Percentiles rank a stretch among this genome's conserved stretches.
phyloP scores from a whole-genome alignment of 768 basidiomycete genomes.

The Boletellus ananiceps region DNA sequence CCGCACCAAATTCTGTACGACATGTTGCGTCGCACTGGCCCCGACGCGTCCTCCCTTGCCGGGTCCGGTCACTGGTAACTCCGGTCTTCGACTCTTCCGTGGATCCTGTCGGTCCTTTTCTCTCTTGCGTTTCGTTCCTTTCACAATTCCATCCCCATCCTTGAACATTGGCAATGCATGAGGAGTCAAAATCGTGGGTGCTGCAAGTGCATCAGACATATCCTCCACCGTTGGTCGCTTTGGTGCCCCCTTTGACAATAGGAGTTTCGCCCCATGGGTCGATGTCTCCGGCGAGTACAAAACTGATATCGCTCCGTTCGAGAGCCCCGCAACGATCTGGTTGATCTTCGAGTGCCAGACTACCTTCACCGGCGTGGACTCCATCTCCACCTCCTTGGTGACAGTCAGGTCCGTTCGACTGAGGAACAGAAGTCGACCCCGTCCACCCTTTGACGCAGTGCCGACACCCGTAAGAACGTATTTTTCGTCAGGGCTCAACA shows the following conservation, averaged over 20 bases:
- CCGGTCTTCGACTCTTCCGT: conserved; percentile 87
- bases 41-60: conserved; percentile 93
- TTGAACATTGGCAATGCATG: conserved; percentile 91
- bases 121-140: conserved; percentile 79
- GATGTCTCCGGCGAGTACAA: conserved; percentile 91
- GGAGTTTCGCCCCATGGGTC: conserved; percentile 86
- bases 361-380: conserved; percentile 82
- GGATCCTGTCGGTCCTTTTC: conserved; percentile 88
- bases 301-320: conserved; percentile 83
- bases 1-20: conserved; percentile 91
- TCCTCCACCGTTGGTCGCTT: conserved; percentile 82
- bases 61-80: conserved; percentile 88
- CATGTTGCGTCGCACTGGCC: conserved; percentile 93
- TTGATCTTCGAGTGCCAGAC: conserved; percentile 98
- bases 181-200: conserved; percentile 88
- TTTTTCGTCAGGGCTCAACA: conserved; percentile 93
- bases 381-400: conserved; percentile 62
- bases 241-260: conserved; percentile 82
- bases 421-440: conserved; percentile 72
- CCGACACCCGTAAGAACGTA: conserved; percentile 82
- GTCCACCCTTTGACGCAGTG: conserved; percentile 58
- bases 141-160: conserved; percentile 64
- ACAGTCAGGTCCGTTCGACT: conserved; percentile 65
- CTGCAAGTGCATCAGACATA: conserved; percentile 79
- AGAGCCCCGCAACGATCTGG: conserved; percentile 84